These are phyloP conservation scores for Eucalyptus rudis DNA, from an alignment of 345 rosid genomes.

Conservation along the genomic window DNA sequence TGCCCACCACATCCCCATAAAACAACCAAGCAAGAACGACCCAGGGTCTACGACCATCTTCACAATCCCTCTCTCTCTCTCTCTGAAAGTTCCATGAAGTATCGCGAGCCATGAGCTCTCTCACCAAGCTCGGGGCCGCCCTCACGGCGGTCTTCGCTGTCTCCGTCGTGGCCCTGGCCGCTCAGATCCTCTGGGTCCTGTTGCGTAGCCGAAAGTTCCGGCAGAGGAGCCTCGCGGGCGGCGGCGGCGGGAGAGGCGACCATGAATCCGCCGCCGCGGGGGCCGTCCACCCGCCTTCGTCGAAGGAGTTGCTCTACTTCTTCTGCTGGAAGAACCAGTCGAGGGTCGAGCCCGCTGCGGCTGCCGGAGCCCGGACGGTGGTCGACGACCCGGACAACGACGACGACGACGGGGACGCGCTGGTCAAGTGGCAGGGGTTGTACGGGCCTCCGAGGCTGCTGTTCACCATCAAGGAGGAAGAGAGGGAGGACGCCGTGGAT, in stretches of 20 bases:
- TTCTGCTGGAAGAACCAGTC: slow-evolving; percentile 51
- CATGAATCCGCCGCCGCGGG: neutral
- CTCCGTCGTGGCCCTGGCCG: slow-evolving; percentile 15
- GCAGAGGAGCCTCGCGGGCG: slow-evolving; percentile 5
- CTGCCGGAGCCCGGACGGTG: neutral
- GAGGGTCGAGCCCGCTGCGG: slow-evolving; percentile 30
- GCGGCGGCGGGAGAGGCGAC: neutral
- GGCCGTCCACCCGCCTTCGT: slow-evolving; percentile 5
- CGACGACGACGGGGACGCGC: slow-evolving; percentile 12
- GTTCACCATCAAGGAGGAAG: slow-evolving; percentile 68
- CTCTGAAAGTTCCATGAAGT: neutral
- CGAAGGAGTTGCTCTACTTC: slow-evolving; percentile 73
- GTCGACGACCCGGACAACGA: neutral
- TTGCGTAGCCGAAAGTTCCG: slow-evolving; percentile 33
- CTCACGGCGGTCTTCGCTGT: slow-evolving; percentile 32
- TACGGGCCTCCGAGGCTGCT: slow-evolving; percentile 49
- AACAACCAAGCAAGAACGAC: neutral
- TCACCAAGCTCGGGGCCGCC: slow-evolving; percentile 15
- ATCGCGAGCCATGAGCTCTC: slow-evolving; percentile 15
- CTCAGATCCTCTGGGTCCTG: slow-evolving; percentile 33
- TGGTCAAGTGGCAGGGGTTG: slow-evolving; percentile 18
- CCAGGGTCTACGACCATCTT: neutral
- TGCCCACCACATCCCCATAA: neutral
- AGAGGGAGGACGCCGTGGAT: slow-evolving; percentile 19
- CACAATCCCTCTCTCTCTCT: neutral